Evolutionary conservation across 2,329 filamentous ascomycete species (phyloP).

Genomic region (Gliomastix tumulicola): DNA sequence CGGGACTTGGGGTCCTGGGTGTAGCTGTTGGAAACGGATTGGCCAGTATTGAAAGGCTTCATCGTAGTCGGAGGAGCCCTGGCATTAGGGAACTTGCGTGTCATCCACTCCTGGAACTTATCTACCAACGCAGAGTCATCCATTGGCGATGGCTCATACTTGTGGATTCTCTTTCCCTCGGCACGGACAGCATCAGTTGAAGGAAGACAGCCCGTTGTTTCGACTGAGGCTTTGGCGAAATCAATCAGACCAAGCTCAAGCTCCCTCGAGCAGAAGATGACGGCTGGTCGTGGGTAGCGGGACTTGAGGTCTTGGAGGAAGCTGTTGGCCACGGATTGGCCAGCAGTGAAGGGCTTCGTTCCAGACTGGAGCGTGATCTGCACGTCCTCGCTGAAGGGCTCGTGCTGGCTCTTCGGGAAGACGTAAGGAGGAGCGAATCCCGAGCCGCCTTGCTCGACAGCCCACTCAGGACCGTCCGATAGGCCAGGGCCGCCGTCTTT

Average conservation of each 20-base stretch:
- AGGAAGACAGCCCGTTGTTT: slow-evolving; percentile 27
- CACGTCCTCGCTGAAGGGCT: slow-evolving; percentile 23
- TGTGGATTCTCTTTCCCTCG: slow-evolving; percentile 36
- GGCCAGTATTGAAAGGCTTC: background rate
- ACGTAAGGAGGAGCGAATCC: slow-evolving; percentile 51
- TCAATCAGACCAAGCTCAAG: slow-evolving; percentile 45
- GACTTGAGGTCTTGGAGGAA: slow-evolving; percentile 36
- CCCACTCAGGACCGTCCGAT: slow-evolving; percentile 33
- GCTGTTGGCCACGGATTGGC: slow-evolving; percentile 22
- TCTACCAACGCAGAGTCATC: slow-evolving; percentile 44
- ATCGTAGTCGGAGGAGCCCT: too few relatives aligned
- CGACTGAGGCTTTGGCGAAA: slow-evolving; percentile 27
- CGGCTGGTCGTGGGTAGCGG: slow-evolving; percentile 36
- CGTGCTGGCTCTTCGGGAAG: slow-evolving; percentile 30
- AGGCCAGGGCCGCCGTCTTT: slow-evolving; percentile 44
- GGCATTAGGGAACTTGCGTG: slow-evolving; percentile 15
- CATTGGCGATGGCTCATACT: slow-evolving; percentile 39
- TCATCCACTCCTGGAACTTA: slow-evolving; percentile 45
- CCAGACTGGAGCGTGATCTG: slow-evolving; percentile 13
- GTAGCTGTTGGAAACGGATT: slow-evolving; percentile 30
- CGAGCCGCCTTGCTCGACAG: slow-evolving; percentile 39
- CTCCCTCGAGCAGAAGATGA: slow-evolving; percentile 51
- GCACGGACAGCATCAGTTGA: slow-evolving; percentile 37
- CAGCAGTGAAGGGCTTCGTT: background rate
- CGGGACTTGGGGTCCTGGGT: slow-evolving; percentile 33